Evolutionary conservation across 345 rosid genomes (phyloP).

Genomic region (Camelina laxa): DNA sequence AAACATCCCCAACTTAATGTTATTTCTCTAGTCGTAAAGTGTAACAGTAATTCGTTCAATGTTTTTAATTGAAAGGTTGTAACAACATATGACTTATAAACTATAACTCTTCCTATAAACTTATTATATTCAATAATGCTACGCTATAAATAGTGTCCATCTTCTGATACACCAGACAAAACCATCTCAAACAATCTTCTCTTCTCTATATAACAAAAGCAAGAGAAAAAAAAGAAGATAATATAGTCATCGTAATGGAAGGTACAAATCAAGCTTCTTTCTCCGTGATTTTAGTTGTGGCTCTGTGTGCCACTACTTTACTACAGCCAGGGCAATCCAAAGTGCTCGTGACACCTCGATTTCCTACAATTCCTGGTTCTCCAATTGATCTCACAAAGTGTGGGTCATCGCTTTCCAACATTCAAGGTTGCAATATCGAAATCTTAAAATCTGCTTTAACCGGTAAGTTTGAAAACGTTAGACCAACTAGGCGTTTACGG

Average conservation of each 20-base stretch:
- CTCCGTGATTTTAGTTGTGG: neutral
- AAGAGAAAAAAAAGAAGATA: too few relatives aligned
- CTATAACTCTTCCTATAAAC: neutral
- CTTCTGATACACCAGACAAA: neutral
- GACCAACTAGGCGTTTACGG: too few relatives aligned
- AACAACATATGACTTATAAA: neutral
- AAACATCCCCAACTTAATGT: neutral
- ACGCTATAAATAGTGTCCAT: neutral
- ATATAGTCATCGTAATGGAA: neutral
- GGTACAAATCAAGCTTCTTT: neutral
- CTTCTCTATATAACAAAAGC: neutral
- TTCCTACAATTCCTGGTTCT: neutral
- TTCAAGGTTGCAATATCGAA: slow-evolving; percentile 1
- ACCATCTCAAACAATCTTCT: neutral
- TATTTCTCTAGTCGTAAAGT: neutral
- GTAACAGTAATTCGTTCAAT: neutral
- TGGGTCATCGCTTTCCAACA: neutral
- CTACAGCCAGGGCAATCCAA: neutral
- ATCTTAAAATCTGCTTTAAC: slow-evolving; percentile 5
- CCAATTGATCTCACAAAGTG: slow-evolving; percentile 8
- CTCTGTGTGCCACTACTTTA: slow-evolving; percentile 7
- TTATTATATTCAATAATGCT: neutral
- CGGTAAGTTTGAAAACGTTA: slow-evolving; percentile 20
- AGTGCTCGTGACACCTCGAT: neutral
- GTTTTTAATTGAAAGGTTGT: slow-evolving; percentile 1